These are phyloP conservation scores for Eimeria tenella DNA, from an alignment of 169 alveolate genomes.

Conservation along the genomic window DNA sequence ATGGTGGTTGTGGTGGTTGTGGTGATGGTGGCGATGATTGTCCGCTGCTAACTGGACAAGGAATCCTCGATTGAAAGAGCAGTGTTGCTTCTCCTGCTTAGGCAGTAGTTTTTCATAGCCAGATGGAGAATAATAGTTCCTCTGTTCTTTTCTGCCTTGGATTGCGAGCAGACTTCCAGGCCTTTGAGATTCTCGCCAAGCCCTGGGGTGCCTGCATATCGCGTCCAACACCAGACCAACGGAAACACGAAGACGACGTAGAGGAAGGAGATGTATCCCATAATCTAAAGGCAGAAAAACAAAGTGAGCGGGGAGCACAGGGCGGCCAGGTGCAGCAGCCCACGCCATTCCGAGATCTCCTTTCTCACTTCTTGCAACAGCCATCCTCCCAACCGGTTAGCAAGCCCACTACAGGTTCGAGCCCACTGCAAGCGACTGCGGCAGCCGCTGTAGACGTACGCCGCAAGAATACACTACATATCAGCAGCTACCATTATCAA, in stretches of 20 bases:
- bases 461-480: background rate
- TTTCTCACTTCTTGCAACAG: constrained; percentile 55
- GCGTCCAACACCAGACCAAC: constrained; percentile 14
- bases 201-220: constrained; percentile 69
- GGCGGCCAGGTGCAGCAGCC: constrained; percentile 19
- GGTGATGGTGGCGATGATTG: no score
- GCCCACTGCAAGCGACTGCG: background rate
- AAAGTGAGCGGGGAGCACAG: constrained; percentile 1
- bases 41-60: no score
- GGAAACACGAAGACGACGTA: background rate
- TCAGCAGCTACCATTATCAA: constrained; percentile 71
- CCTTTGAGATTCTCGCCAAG: constrained; percentile 59
- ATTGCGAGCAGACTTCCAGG: constrained; percentile 21
- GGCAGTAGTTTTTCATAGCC: no score
- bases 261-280: background rate
- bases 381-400: constrained; percentile 20
- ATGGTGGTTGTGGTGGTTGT: no score
- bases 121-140: no score
- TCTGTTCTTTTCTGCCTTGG: background rate
- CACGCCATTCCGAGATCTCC: constrained; percentile 44
- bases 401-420: background rate
- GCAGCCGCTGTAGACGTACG: background rate
- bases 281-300: no score
- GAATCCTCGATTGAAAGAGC: no score
- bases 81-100: no score